Conservation (phyloP, 495 filamentous ascomycete genomes). For the Hypoxylon perforatum region DNA sequence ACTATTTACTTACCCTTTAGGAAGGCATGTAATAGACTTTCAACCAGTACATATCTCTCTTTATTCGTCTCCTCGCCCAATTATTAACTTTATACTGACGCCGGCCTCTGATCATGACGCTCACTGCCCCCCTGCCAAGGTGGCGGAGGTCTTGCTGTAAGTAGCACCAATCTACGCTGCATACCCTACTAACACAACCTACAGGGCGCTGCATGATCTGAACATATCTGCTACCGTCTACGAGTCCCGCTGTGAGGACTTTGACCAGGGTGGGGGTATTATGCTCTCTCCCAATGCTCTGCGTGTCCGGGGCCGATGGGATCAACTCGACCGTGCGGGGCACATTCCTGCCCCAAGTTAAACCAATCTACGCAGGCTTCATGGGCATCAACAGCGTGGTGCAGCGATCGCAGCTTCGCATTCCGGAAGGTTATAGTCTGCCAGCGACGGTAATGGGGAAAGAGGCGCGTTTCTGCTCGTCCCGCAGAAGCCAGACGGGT, state of each 20-base stretch:
- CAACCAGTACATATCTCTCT: no score
- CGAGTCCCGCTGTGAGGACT: conserved; percentile 18
- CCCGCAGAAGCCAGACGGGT: conserved; percentile 57
- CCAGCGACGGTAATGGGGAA: conserved; percentile 57
- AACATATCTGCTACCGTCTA: conserved; percentile 24
- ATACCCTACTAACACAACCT: neutral
- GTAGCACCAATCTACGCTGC: neutral
- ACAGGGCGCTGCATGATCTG: conserved; percentile 20
- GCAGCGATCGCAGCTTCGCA: conserved; percentile 39
- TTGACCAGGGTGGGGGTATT: conserved; percentile 56
- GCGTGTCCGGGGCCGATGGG: conserved; percentile 60
- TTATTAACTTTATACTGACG: no score
- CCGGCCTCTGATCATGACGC: conserved; percentile 10
- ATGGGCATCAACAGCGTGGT: conserved; percentile 37
- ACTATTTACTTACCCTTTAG: no score
- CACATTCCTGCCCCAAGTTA: conserved; percentile 21
- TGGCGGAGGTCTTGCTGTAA: conserved; percentile 7
- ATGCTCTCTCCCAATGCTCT: conserved; percentile 66
- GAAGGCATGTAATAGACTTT: no score
- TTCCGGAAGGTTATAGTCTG: conserved; percentile 47
- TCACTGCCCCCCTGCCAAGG: neutral
- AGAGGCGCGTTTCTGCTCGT: conserved; percentile 60
- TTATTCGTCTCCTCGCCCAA: no score
- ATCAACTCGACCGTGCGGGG: conserved; percentile 60
- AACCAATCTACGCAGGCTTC: conserved; percentile 33